Base-by-base conservation (phyloP, 106 monocot species). In the Dioscorea alata region DNA sequence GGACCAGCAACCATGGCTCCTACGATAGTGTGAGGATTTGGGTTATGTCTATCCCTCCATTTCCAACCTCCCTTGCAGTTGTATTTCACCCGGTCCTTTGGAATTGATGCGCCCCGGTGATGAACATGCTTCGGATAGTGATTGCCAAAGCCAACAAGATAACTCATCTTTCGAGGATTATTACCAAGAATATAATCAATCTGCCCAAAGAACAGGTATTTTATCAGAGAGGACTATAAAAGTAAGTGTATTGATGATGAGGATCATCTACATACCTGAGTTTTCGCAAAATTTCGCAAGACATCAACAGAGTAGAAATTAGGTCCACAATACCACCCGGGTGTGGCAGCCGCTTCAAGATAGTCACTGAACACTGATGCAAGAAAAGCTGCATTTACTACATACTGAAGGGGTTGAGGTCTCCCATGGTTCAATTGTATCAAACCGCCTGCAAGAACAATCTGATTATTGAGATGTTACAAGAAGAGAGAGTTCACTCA, bases 61-160 rank as follows among this genome's bases (percentile, higher is more conserved):
- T 90, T 90, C 90, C 85, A 90, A 14, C 90, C 90, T 72, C 90
- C 90, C 77, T 85, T 90, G 60, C 90, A 90, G 58, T 60, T 78
- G 33, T 83, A 83, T 15, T 63, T 75, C 6, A 85, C 75, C 21
- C 85, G 65, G 24, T 81, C 83, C 66, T 89, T 85, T 4, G 89
- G 89, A 33, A 89, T 85, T 6, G 89, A 89, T 17, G 85, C 85
- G 53, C 85, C 86, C 23, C 90, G 74, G 33, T 90, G 90, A 66
- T 90, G 90, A 25, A 90, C 90, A 28, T 83, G 90, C 60, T 90
- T 90, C 0, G 86, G 83, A 51, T 70, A 90, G 35, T 54, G 85
- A 1, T 61, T 54, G 17, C 86, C 87, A 23, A 73, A 91, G 22
- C 91, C 91, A 2, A 91, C 91, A 22, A 91, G 54, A 67, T 91